Evolutionary conservation across 805 yeast species (phyloP).

Genomic region (Phaffomyces opuntiae): DNA sequence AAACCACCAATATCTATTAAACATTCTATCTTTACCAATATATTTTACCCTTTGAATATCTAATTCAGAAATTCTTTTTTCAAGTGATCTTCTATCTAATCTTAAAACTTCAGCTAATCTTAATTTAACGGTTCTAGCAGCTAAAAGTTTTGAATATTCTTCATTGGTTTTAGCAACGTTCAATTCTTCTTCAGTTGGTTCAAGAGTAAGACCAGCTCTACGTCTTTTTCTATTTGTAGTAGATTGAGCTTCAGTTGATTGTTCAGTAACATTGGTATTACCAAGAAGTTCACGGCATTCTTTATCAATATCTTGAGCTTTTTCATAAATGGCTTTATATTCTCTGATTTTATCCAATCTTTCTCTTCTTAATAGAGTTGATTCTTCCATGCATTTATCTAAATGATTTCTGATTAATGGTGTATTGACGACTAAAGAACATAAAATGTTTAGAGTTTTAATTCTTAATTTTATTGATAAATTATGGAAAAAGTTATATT

Average conservation of each 20-base stretch:
- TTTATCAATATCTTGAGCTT: slow-evolving; percentile 39
- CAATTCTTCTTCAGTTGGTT: slow-evolving; percentile 35
- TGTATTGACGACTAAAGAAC: slow-evolving; percentile 55
- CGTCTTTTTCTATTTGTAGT: slow-evolving; percentile 16
- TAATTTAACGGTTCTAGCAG: slow-evolving; percentile 34
- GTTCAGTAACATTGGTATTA: slow-evolving; percentile 9
- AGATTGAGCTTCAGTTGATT: background rate
- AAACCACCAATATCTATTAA: slow-evolving; percentile 93
- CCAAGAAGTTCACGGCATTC: slow-evolving; percentile 29
- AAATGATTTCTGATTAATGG: slow-evolving; percentile 52
- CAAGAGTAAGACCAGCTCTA: slow-evolving; percentile 27
- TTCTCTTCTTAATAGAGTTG: slow-evolving; percentile 55
- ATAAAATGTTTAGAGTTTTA: slow-evolving; percentile 51
- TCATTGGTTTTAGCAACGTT: slow-evolving; percentile 31
- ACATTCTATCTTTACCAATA: slow-evolving; percentile 78
- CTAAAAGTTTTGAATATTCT: slow-evolving; percentile 37
- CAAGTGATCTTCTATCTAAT: slow-evolving; percentile 44
- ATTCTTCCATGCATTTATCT: slow-evolving; percentile 61
- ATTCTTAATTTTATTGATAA: slow-evolving; percentile 50
- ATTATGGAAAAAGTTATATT: slow-evolving; percentile 44
- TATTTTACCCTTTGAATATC: slow-evolving; percentile 73
- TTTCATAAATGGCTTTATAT: slow-evolving; percentile 44
- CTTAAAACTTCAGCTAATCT: slow-evolving; percentile 38
- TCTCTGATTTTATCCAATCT: slow-evolving; percentile 62
- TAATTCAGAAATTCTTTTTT: slow-evolving; percentile 53